Evolutionary conservation across 441 rosid genomes (phyloP).

Genomic region (Francoa sonchifolia): DNA sequence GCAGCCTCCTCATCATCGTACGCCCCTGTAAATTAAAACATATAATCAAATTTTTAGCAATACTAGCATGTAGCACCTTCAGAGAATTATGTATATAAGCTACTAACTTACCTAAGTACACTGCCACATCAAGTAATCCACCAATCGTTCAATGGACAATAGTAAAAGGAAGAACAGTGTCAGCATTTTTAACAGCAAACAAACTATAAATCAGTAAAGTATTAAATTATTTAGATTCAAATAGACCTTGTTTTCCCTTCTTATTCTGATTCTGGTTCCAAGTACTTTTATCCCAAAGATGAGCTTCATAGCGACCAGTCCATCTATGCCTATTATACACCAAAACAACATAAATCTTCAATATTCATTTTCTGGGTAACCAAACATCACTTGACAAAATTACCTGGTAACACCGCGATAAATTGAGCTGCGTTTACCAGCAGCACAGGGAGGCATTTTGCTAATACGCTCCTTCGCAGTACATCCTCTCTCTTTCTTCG

Average conservation of each 20-base stretch:
- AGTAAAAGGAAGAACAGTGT: constrained; percentile 15
- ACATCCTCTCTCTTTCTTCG: constrained; percentile 90
- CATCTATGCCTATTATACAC: constrained; percentile 46
- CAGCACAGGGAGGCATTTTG: constrained; percentile 89
- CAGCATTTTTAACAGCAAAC: constrained; percentile 18
- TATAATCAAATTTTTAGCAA: constrained; percentile 5
- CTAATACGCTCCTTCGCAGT: constrained; percentile 97
- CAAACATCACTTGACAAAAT: background rate
- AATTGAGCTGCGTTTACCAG: constrained; percentile 69
- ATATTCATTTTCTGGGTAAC: background rate
- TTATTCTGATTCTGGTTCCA: constrained; percentile 79
- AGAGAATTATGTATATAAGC: constrained; percentile 3
- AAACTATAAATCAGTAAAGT: background rate
- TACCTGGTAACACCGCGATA: constrained; percentile 67
- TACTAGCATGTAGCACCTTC: background rate
- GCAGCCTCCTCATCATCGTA: constrained; percentile 83
- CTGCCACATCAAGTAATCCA: constrained; percentile 24
- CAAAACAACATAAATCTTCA: background rate
- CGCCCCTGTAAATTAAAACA: constrained; percentile 36
- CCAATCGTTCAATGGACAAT: constrained; percentile 20
- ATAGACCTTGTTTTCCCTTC: constrained; percentile 69
- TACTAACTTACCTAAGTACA: constrained; percentile 60
- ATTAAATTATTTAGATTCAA: constrained; percentile 4
- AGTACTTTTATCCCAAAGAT: constrained; percentile 72
- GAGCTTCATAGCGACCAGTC: constrained; percentile 83